Conservation (phyloP, 2,329 filamentous ascomycete species). For the Kalmusia sp. region DNA sequence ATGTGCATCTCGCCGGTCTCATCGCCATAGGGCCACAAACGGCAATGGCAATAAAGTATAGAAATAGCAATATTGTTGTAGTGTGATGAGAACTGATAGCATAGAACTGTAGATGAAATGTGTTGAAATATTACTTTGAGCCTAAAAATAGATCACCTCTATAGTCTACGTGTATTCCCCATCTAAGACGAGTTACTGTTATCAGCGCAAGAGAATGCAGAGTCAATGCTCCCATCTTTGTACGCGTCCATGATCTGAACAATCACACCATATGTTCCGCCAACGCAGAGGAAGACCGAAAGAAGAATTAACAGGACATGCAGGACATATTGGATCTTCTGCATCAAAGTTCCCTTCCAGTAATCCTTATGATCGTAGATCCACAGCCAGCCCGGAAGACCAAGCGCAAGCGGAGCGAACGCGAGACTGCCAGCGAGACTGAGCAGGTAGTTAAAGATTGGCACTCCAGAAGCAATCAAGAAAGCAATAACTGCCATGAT, state of each 20-base stretch:
- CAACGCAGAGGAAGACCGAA: constrained; percentile 57
- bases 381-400: constrained; percentile 60
- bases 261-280: constrained; percentile 59
- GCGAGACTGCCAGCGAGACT: constrained; percentile 58
- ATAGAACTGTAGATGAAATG: no score
- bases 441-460: constrained; percentile 62
- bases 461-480: constrained; percentile 61
- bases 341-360: constrained; percentile 42
- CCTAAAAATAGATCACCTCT: no score
- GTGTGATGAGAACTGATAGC: no score
- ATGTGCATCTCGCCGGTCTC: neutral
- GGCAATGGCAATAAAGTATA: no score
- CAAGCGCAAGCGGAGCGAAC: constrained; percentile 59
- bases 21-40: no score
- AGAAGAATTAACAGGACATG: constrained; percentile 54
- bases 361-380: constrained; percentile 56
- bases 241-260: constrained; percentile 62
- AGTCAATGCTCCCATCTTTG: constrained; percentile 54
- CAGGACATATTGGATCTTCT: constrained; percentile 49
- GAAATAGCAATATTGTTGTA: no score
- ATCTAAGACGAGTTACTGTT: constrained; percentile 38
- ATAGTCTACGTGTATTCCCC: no score
- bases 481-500: constrained; percentile 55
- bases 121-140: no score
- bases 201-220: constrained; percentile 38